Base-by-base conservation (phyloP, 2,329 filamentous ascomycete species). In the Harringtonia lauricola region DNA sequence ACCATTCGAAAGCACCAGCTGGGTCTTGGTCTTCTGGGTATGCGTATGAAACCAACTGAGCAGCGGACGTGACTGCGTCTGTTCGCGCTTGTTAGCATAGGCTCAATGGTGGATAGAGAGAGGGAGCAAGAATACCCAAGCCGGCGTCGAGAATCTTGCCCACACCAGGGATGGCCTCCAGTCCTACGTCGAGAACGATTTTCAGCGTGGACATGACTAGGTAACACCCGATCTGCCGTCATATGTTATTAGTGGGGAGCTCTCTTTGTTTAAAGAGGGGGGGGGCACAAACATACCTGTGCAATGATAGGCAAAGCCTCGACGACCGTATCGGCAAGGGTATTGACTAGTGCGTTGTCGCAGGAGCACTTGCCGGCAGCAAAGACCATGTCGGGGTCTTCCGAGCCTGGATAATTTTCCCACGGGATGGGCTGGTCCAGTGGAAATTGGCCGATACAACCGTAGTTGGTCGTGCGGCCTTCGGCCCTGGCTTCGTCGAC, bases 191-290 rank as follows among this genome's bases (percentile, higher is more conserved):
- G 13, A 49, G 42, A 9, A 49, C 46, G 9, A 42, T 31, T 28
- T 51, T 48, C 14, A 52, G 35, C 4, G 47, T 41, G 3, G 46
- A 49, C 49, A 52, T 52, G 19, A 52, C 17, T 8, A 51, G 24
- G 21, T 45, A 45, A 21, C 44, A 45, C 14, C 44, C 44, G 15
- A 45, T 45, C 43, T 42, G 26, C 15, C 36, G 22, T 18, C 8
- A 15, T 7, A 19, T 9, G 8, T 13, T 26, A 36, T 13, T 19
- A 19, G 34, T 18, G 17, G 14, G n/a, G 14, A 21, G 21, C 22
- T 36, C n/a, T 36, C 34, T 36, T 35, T 35, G 14, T 18, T 18
- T n/a, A 10, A 18, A 9, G 17, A 5, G 12, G 12, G 12, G 12
- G 12, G 30, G 12, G 12, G 30, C 30, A 13, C 28, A 15, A 4